Conservation (phyloP, 2,329 filamentous ascomycete species). For the Dendryphion nanum region DNA sequence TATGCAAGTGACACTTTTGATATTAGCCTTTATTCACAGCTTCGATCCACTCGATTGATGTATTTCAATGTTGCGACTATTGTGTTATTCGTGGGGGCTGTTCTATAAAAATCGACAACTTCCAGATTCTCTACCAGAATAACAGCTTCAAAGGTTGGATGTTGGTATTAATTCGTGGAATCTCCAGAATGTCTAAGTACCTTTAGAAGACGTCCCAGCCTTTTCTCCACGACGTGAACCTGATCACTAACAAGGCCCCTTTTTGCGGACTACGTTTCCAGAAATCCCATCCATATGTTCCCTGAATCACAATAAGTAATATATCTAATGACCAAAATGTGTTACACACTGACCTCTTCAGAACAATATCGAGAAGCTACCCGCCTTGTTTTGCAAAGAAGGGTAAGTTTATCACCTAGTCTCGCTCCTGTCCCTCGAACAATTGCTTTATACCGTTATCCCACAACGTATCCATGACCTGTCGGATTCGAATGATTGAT, state of each 20-base stretch:
- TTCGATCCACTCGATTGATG: constrained; percentile 3
- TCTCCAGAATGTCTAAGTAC: no score
- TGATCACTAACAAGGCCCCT: not conserved
- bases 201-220: no score
- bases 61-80: constrained; percentile 9
- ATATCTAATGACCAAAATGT: no score
- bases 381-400: not conserved
- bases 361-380: not conserved
- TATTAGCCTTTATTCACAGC: no score
- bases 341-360: no score
- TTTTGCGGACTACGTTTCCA: not conserved
- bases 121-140: constrained; percentile 11
- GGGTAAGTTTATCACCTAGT: not conserved
- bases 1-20: no score
- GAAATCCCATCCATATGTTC: constrained; percentile 1
- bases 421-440: constrained; percentile 13
- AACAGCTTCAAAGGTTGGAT: constrained; percentile 1
- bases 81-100: constrained; percentile 3
- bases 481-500: not conserved
- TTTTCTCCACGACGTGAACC: not conserved
- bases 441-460: not conserved
- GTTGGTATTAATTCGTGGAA: no score
- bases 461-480: not conserved
- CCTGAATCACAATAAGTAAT: no score
- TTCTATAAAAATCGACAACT: constrained; percentile 12